phyloP scores from a whole-genome alignment of 2,329 filamentous ascomycete genomes.

The Arthrinium puccinioides region DNA sequence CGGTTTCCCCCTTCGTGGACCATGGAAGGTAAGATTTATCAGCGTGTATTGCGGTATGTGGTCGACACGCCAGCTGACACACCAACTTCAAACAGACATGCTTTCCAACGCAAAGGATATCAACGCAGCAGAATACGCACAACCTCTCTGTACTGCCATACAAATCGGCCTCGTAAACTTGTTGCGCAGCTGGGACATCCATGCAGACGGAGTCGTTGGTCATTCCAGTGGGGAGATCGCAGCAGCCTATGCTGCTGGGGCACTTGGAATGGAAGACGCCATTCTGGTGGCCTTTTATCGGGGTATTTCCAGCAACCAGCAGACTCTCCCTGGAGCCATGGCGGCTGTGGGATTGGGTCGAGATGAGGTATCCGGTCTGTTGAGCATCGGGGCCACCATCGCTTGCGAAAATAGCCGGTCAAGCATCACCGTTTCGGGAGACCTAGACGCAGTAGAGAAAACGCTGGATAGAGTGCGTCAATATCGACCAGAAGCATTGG shows the following conservation, averaged over 20 bases:
- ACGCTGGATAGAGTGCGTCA: conserved; percentile 5
- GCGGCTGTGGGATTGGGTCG: neutral
- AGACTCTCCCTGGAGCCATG: neutral
- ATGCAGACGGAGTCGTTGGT: neutral
- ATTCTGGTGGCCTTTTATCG: conserved; percentile 19
- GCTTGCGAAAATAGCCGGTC: neutral
- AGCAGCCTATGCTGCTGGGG: neutral
- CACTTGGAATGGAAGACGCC: conserved; percentile 8
- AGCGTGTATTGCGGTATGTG: too few relatives aligned
- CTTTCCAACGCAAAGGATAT: too few relatives aligned
- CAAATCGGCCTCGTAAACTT: neutral
- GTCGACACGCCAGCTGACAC: too few relatives aligned
- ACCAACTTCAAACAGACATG: too few relatives aligned
- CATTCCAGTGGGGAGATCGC: neutral
- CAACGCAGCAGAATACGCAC: neutral
- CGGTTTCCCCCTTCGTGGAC: too few relatives aligned
- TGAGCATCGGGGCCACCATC: neutral
- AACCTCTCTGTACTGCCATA: neutral
- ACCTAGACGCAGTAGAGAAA: conserved; percentile 8
- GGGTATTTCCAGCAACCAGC: neutral
- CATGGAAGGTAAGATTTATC: too few relatives aligned
- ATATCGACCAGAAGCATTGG: neutral
- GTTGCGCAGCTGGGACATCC: neutral
- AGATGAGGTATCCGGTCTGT: neutral
- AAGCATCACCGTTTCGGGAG: neutral